Conservation (phyloP, 1,284 basidiomycete species). For the Hemileia vastatrix region DNA sequence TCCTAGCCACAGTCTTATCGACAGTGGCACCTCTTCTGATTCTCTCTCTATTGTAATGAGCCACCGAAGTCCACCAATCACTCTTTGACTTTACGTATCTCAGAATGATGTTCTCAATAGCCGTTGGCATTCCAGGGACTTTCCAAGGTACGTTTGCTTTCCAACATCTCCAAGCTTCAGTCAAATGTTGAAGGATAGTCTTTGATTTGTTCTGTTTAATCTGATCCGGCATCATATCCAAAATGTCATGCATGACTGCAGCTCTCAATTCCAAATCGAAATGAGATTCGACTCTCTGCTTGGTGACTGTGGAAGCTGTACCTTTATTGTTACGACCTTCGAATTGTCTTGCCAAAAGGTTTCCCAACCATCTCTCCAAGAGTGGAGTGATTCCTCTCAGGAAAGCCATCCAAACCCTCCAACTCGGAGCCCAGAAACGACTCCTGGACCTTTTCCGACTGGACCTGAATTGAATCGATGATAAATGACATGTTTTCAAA, state of each 20-base stretch:
- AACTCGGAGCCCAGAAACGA: conserved; percentile 44
- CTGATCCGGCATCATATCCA: conserved; percentile 42
- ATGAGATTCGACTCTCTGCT: conserved; percentile 43
- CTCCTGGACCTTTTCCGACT: conserved; percentile 44
- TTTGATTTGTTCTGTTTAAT: conserved; percentile 43
- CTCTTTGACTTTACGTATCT: conserved; percentile 44
- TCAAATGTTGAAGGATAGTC: conserved; percentile 41
- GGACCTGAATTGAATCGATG: conserved; percentile 44
- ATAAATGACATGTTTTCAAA: no score
- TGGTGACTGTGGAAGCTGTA: conserved; percentile 37
- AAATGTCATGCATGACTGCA: conserved; percentile 41
- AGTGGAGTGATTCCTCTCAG: conserved; percentile 41
- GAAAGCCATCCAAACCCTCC: conserved; percentile 45
- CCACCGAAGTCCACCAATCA: conserved; percentile 45
- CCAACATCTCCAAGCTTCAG: conserved; percentile 42
- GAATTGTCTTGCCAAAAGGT: conserved; percentile 43
- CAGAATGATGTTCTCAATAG: conserved; percentile 43
- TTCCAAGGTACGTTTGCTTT: conserved; percentile 43
- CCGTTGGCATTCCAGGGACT: conserved; percentile 40
- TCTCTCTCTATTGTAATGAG: conserved; percentile 42
- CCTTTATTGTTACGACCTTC: conserved; percentile 38
- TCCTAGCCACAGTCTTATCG: conserved; percentile 42
- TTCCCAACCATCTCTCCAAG: conserved; percentile 43
- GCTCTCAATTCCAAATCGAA: conserved; percentile 43
- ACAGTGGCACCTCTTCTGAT: conserved; percentile 43